These are phyloP conservation scores for Echria macrotheca DNA, from an alignment of 495 filamentous ascomycete species.

Conservation along the genomic window DNA sequence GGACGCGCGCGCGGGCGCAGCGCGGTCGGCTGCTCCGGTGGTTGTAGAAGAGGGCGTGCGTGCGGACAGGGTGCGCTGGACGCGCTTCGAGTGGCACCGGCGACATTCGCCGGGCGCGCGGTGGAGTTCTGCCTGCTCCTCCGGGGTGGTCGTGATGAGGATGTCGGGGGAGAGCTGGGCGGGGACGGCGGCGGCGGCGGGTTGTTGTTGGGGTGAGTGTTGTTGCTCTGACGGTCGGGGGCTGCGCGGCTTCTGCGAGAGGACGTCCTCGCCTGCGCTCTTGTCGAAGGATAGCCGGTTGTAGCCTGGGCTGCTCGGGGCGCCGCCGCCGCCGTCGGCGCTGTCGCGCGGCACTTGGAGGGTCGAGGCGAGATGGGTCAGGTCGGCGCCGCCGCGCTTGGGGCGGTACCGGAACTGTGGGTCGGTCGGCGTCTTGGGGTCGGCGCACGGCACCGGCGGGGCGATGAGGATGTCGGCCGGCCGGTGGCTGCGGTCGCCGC, in stretches of 20 bases:
- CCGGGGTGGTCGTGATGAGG: background rate
- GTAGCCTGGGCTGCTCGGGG: too few relatives aligned
- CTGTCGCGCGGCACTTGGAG: background rate
- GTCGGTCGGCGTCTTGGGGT: background rate
- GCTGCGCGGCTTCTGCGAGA: too few relatives aligned
- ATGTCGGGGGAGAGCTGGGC: background rate
- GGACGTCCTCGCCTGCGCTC: too few relatives aligned
- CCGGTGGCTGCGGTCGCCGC: too few relatives aligned
- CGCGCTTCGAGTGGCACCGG: slow-evolving; percentile 1
- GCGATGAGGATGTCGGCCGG: background rate
- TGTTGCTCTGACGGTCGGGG: too few relatives aligned
- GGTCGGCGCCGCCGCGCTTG: background rate
- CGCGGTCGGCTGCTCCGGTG: background rate
- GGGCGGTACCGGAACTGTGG: background rate
- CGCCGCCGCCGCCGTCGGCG: too few relatives aligned
- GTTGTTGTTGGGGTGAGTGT: background rate
- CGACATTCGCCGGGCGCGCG: background rate
- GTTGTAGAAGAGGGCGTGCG: background rate
- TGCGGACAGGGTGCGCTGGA: background rate
- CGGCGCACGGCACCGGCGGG: background rate
- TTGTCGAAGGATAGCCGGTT: too few relatives aligned
- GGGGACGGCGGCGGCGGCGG: background rate
- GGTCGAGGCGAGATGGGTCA: background rate
- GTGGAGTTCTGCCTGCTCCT: background rate
- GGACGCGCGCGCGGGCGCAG: too few relatives aligned